phyloP scores from a whole-genome alignment of 768 basidiomycete genomes.

The Suillus hirtellus region DNA sequence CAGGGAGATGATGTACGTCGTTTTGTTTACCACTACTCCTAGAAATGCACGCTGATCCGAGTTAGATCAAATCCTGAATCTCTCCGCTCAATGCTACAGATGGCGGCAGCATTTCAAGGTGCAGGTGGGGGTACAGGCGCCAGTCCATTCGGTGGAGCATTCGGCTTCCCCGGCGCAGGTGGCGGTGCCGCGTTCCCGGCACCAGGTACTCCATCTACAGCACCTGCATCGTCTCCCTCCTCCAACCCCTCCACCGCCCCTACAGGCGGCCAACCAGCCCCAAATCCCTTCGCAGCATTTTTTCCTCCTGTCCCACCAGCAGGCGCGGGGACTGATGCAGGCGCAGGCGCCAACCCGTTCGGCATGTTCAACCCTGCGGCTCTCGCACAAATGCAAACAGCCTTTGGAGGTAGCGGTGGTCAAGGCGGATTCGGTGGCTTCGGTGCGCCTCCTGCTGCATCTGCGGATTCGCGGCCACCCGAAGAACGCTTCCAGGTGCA shows the following conservation, averaged over 20 bases:
- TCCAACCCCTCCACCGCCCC: slow-evolving; percentile 23
- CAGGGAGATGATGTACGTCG: slow-evolving; percentile 68
- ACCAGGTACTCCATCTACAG: slow-evolving; percentile 52
- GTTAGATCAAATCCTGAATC: slow-evolving; percentile 73
- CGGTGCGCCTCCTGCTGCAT: slow-evolving; percentile 33
- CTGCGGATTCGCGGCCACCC: slow-evolving; percentile 71
- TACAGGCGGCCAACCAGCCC: slow-evolving; percentile 10
- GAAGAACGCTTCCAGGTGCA: slow-evolving; percentile 94
- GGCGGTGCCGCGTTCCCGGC: slow-evolving; percentile 52
- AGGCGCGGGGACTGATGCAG: slow-evolving; percentile 26
- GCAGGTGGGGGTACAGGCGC: slow-evolving; percentile 31
- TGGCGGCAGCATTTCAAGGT: slow-evolving; percentile 57
- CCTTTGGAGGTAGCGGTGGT: slow-evolving; percentile 29
- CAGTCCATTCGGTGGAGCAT: slow-evolving; percentile 17
- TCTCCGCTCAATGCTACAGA: slow-evolving; percentile 73
- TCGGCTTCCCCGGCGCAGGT: slow-evolving; percentile 18
- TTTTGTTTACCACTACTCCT: background rate
- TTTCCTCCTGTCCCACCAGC: slow-evolving; percentile 23
- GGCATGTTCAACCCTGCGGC: slow-evolving; percentile 44
- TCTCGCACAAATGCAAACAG: slow-evolving; percentile 41
- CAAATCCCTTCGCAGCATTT: slow-evolving; percentile 20
- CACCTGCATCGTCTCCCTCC: slow-evolving; percentile 28
- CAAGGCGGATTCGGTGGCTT: slow-evolving; percentile 29
- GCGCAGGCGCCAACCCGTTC: slow-evolving; percentile 22
- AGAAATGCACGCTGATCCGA: background rate